Evolutionary conservation across 1,284 basidiomycete species (phyloP).

Genomic region (Laetiporus sulphureus): DNA sequence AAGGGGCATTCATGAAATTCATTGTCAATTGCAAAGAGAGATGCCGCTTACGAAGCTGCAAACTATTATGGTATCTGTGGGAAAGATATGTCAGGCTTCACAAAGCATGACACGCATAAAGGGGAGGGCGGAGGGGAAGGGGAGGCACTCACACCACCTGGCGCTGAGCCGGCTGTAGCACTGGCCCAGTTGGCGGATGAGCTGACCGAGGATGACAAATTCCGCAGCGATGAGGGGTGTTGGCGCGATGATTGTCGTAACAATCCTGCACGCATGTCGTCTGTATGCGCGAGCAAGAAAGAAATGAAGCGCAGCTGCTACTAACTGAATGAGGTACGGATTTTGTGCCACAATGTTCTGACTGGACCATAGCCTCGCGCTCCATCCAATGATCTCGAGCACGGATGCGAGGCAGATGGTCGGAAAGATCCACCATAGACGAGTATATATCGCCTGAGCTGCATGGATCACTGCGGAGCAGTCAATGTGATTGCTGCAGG

Average conservation of each 20-base stretch:
- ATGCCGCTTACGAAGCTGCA: slow-evolving; percentile 32
- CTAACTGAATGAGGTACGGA: slow-evolving; percentile 41
- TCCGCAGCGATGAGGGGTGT: slow-evolving; percentile 42
- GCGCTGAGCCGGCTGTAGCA: slow-evolving; percentile 27
- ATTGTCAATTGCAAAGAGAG: too few relatives aligned
- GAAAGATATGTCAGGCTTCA: too few relatives aligned
- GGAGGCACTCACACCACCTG: slow-evolving; percentile 32
- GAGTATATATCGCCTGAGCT: slow-evolving; percentile 23
- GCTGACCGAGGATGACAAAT: slow-evolving; percentile 39
- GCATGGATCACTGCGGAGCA: slow-evolving; percentile 29
- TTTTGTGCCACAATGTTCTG: slow-evolving; percentile 16
- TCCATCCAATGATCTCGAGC: slow-evolving; percentile 35
- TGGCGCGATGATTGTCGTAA: slow-evolving; percentile 36
- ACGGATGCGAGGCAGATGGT: slow-evolving; percentile 30
- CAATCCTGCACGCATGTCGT: slow-evolving; percentile 25
- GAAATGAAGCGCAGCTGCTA: slow-evolving; percentile 23
- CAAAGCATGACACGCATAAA: not conserved
- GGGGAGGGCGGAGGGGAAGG: not conserved
- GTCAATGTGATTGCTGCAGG: not conserved
- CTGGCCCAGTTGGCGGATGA: slow-evolving; percentile 34
- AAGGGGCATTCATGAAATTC: not conserved
- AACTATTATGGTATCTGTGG: slow-evolving; percentile 47
- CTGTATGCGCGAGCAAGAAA: slow-evolving; percentile 18
- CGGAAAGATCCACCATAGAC: slow-evolving; percentile 33
- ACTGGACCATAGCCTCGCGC: slow-evolving; percentile 28